Conservation (phyloP, 116 monocot genomes). For the Phalaenopsis hybrid region DNA sequence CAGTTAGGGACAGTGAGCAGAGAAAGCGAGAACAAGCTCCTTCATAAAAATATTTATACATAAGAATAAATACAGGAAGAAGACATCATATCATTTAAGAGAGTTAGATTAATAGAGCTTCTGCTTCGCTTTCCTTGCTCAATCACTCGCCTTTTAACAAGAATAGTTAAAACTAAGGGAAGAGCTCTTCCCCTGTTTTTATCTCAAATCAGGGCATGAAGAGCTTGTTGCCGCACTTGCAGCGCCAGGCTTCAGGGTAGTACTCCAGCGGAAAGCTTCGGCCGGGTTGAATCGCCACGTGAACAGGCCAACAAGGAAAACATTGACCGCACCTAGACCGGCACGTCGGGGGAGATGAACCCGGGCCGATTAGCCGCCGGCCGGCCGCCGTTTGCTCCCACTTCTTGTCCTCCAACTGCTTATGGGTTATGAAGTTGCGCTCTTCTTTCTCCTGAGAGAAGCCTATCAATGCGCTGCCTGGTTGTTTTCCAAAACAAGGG, state of each 20-base stretch:
- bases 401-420: background rate
- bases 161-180: background rate
- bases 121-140: background rate
- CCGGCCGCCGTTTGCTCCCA: constrained; percentile 11
- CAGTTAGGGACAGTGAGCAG: background rate
- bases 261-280: constrained; percentile 57
- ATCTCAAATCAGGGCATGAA: constrained; percentile 52
- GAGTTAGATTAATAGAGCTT: background rate
- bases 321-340: constrained; percentile 59
- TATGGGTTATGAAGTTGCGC: background rate
- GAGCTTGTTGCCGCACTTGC: constrained; percentile 72
- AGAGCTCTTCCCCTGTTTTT: background rate
- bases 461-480: constrained; percentile 15
- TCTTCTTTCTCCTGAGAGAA: background rate
- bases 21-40: background rate
- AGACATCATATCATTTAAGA: background rate
- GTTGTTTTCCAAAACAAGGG: background rate
- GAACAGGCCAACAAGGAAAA: constrained; percentile 62
- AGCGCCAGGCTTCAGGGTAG: constrained; percentile 98
- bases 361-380: constrained; percentile 49
- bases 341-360: constrained; percentile 87
- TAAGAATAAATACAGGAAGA: background rate
- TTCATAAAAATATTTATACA: background rate
- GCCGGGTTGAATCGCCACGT: constrained; percentile 76
- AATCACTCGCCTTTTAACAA: background rate